These are phyloP conservation scores for Seiridium cupressi DNA, from an alignment of 2,329 filamentous ascomycete genomes.

Conservation along the genomic window DNA sequence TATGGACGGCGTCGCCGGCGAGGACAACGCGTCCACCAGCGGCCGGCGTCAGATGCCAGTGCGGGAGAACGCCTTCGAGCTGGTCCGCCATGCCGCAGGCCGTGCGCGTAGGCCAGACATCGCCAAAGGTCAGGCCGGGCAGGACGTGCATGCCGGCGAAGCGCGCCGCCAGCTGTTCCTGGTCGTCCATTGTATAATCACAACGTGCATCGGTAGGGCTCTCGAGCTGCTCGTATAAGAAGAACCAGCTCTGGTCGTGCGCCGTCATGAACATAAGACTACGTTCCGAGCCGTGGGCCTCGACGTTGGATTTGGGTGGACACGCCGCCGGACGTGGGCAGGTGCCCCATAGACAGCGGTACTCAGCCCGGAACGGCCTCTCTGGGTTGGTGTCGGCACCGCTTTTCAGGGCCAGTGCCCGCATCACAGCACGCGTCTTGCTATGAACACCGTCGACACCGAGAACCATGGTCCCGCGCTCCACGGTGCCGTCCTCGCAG, in stretches of 20 bases:
- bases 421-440: constrained; percentile 7
- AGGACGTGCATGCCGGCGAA: neutral
- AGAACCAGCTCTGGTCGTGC: constrained; percentile 1
- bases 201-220: neutral
- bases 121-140: neutral
- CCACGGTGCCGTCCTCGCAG: constrained; percentile 8
- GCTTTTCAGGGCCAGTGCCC: neutral
- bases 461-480: constrained; percentile 11
- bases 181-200: neutral
- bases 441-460: constrained; percentile 13
- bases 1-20: constrained; percentile 12
- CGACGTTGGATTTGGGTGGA: neutral
- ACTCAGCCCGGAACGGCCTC: constrained; percentile 1
- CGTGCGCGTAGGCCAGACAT: constrained; percentile 1
- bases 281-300: neutral
- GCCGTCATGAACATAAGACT: neutral
- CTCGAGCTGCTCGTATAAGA: constrained; percentile 3
- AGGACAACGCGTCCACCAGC: constrained; percentile 25
- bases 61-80: constrained; percentile 27
- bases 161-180: neutral
- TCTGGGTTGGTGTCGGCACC: neutral
- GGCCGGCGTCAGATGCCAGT: constrained; percentile 27
- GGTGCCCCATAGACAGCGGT: neutral
- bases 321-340: neutral
- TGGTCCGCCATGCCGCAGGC: constrained; percentile 1